Evolutionary conservation across 805 yeast species (phyloP).

Genomic region (Candida takata): DNA sequence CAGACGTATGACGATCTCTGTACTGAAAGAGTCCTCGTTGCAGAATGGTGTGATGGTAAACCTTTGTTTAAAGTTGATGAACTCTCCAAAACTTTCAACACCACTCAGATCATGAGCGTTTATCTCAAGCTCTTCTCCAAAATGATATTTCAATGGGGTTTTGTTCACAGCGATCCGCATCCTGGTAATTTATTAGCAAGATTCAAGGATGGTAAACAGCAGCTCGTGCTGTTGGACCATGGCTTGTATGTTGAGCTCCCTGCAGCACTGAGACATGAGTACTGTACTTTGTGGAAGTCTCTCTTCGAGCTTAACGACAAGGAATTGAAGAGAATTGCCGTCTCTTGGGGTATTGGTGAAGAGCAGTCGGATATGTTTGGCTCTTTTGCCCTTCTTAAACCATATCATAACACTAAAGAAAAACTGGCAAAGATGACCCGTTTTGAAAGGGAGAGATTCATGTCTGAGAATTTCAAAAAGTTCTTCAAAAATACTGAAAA

Average conservation of each 20-base stretch:
- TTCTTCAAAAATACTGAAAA: conserved; percentile 56
- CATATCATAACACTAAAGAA: conserved; percentile 29
- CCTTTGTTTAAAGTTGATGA: conserved; percentile 41
- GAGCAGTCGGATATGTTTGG: conserved; percentile 51
- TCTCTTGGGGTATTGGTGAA: conserved; percentile 63
- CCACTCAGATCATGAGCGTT: conserved; percentile 36
- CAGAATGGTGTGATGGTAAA: conserved; percentile 76
- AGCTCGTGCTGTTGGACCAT: conserved; percentile 66
- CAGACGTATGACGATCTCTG: conserved; percentile 37
- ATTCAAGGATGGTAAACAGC: conserved; percentile 31
- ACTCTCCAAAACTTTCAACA: conserved; percentile 33
- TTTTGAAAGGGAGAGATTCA: conserved; percentile 35
- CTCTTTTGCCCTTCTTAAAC: conserved; percentile 44
- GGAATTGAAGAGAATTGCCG: conserved; percentile 42
- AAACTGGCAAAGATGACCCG: conserved; percentile 26
- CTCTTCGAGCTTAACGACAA: conserved; percentile 45
- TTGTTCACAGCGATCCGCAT: conserved; percentile 69
- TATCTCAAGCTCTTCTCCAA: conserved; percentile 43
- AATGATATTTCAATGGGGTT: conserved; percentile 56
- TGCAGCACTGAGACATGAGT: conserved; percentile 45
- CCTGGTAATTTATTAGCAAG: conserved; percentile 71
- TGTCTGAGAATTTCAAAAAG: conserved; percentile 41
- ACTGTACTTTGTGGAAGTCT: conserved; percentile 57
- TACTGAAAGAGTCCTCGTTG: conserved; percentile 45
- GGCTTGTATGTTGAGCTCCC: conserved; percentile 58